These are phyloP conservation scores for Platanthera zijinensis DNA, from an alignment of 106 monocot genomes.

Conservation along the genomic window DNA sequence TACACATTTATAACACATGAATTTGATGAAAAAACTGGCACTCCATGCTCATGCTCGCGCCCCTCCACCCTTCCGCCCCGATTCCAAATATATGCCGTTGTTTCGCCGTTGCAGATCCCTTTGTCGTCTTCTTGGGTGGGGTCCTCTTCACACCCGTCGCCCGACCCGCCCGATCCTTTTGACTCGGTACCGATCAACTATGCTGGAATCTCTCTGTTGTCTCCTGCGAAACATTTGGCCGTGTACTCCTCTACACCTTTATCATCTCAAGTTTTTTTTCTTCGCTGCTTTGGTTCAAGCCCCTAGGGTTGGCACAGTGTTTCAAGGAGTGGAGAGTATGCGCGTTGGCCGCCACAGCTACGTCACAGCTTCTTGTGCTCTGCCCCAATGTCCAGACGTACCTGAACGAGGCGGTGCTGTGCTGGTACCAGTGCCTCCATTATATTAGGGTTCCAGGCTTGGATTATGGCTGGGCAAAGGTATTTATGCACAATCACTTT, in stretches of 20 bases:
- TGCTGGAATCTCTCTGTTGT: constrained; percentile 55
- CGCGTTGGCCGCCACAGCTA: constrained; percentile 30
- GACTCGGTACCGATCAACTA: constrained; percentile 91
- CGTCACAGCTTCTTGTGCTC: constrained; percentile 37
- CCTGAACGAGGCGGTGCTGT: constrained; percentile 78
- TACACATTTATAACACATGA: no score
- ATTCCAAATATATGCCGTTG: constrained; percentile 12
- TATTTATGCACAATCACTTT: constrained; percentile 77
- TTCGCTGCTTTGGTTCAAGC: constrained; percentile 33
- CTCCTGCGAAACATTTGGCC: constrained; percentile 29
- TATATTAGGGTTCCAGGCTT: constrained; percentile 36
- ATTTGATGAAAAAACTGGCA: no score
- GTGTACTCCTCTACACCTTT: constrained; percentile 24
- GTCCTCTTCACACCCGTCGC: constrained; percentile 44
- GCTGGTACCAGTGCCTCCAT: constrained; percentile 91
- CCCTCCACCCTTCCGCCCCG: not conserved
- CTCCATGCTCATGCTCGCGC: not conserved
- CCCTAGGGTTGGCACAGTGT: constrained; percentile 2
- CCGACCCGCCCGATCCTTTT: constrained; percentile 48
- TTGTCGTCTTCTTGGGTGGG: constrained; percentile 16
- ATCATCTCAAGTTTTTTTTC: constrained; percentile 25
- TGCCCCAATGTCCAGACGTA: constrained; percentile 67
- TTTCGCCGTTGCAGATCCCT: constrained; percentile 4
- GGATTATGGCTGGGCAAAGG: constrained; percentile 83
- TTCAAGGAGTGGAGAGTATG: constrained; percentile 12